phyloP scores from a whole-genome alignment of 2,329 filamentous ascomycete genomes.

The Teratosphaeria zuluensis region DNA sequence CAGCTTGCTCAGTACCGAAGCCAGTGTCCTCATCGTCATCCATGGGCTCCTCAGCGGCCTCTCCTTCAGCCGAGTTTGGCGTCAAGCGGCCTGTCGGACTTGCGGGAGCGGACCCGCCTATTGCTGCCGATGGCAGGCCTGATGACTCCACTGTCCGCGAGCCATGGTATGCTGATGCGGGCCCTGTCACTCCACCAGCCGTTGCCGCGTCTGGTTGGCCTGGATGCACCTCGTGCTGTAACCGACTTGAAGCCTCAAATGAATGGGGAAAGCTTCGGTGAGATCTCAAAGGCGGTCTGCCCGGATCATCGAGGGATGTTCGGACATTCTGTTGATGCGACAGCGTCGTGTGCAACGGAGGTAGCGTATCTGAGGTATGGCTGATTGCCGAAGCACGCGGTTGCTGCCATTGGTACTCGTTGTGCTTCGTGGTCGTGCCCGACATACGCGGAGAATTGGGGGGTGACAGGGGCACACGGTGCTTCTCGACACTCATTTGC shows the following conservation, averaged over 20 bases:
- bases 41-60: conserved; percentile 28
- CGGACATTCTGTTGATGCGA: neutral
- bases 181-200: conserved; percentile 8
- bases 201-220: neutral
- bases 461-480: conserved; percentile 38
- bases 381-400: conserved; percentile 8
- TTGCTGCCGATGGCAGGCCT: conserved; percentile 17
- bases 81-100: conserved; percentile 37
- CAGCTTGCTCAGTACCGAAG: conserved; percentile 22
- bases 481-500: conserved; percentile 8
- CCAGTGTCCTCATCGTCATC: conserved; percentile 30
- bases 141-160: conserved; percentile 6
- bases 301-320: conserved; percentile 1
- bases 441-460: conserved; percentile 43
- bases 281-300: conserved; percentile 30
- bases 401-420: conserved; percentile 36
- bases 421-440: conserved; percentile 34
- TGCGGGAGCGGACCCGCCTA: conserved; percentile 35
- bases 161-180: conserved; percentile 4
- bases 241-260: conserved; percentile 24
- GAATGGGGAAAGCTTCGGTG: conserved; percentile 36
- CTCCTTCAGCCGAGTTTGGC: conserved; percentile 34
- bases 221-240: conserved; percentile 5
- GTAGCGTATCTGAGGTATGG: neutral
- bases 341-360: neutral